These are phyloP conservation scores for Phragmites australis DNA, from an alignment of 176 grass and related monocot species.

Conservation along the genomic window DNA sequence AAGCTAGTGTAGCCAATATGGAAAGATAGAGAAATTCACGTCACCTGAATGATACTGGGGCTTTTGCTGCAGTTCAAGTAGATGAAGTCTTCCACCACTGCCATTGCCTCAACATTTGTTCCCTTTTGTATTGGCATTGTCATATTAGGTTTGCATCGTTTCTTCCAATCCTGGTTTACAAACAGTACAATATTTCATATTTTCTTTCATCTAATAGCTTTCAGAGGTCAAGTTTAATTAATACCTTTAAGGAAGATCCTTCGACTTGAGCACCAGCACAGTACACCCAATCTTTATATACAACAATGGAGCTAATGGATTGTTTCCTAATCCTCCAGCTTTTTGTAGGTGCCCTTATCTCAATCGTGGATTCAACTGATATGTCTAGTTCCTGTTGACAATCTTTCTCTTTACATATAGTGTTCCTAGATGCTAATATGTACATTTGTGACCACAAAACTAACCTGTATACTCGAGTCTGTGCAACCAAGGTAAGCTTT, in stretches of 20 bases:
- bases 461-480: slow-evolving; percentile 90
- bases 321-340: slow-evolving; percentile 75
- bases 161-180: slow-evolving; percentile 81
- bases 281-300: slow-evolving; percentile 96
- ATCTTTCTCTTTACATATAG: slow-evolving; percentile 26
- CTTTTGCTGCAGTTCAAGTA: slow-evolving; percentile 84
- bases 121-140: slow-evolving; percentile 57
- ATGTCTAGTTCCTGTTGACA: slow-evolving; percentile 81
- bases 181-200: slow-evolving; percentile 1
- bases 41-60: slow-evolving; percentile 78
- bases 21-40: neutral
- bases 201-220: slow-evolving; percentile 16
- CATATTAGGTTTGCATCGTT: slow-evolving; percentile 48
- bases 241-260: slow-evolving; percentile 91
- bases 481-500: slow-evolving; percentile 91
- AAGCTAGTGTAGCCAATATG: neutral
- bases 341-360: slow-evolving; percentile 61
- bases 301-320: slow-evolving; percentile 65
- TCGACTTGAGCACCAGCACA: slow-evolving; percentile 72
- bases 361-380: slow-evolving; percentile 51
- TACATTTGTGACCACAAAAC: slow-evolving; percentile 32
- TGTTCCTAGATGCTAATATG: slow-evolving; percentile 11
- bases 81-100: slow-evolving; percentile 90
- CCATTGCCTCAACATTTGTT: slow-evolving; percentile 64
- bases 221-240: slow-evolving; percentile 31